Evolutionary conservation across 2,329 filamentous ascomycete genomes (phyloP), one percentile per base, ranked within the genome.

Genomic region (Trichophyton schoenleinii): DNA sequence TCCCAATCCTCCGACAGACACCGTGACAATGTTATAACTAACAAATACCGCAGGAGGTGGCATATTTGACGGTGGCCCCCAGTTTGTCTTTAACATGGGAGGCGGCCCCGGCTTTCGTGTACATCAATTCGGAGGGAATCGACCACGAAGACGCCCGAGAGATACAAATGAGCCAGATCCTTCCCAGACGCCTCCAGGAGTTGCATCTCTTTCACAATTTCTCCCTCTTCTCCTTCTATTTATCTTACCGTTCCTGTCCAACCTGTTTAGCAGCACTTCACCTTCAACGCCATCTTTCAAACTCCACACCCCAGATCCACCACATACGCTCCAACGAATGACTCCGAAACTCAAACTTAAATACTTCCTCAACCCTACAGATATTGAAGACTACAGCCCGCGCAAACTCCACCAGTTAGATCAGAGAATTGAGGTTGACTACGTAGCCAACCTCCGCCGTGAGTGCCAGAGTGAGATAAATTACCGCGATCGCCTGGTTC

Each of bases 1-100:
- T 34, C 57, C 42, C 2, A 15, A 34, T 5, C 31, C 38, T 38
- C 34, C 4, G 13, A 38, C 13, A 9, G 34, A 38, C 34, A 38
- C 8, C 13, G 9, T 38, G 34, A 13, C 11, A 2, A 38, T 11
- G 34, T 0, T 20, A 48, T 25, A 18, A 44, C 36, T 38, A 58
- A 55, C 59, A 65, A 63, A 58, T 63, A n/a, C 53, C 48, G 28
- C 63, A 80, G 80, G 77, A 59, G 79, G 77, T 67, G 79, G 79
- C 64, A 74, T 80, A 65, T 90, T 91, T 74, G 87, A 90, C 69
- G 83, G 81, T 64, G 89, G 90, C 15, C 90, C 89, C 28, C 88
- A 90, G 68, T 96, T 96, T 73, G 89, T 96, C 60, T 97, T 97
- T 77, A 96, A 96, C 76, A 84, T 96, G 74, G 89, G 89, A 66